These are phyloP conservation scores for Podospora bellae-mahoneyi DNA, from an alignment of 495 filamentous ascomycete species.

Conservation along the genomic window DNA sequence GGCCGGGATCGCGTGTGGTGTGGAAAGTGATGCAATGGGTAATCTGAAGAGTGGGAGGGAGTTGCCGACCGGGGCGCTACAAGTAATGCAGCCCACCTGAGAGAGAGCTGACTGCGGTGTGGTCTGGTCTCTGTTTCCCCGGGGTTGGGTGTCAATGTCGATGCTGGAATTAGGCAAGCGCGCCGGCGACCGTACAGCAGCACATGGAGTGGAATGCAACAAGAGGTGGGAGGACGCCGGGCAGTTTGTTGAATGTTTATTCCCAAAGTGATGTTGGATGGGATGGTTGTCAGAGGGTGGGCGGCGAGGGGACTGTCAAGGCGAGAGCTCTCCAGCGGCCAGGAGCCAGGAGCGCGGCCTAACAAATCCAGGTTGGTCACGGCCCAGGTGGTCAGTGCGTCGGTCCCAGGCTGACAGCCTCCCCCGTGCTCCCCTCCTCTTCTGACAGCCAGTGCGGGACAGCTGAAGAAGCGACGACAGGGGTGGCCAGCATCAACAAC, in stretches of 20 bases:
- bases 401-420: neutral
- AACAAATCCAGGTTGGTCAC: slow-evolving; percentile 13
- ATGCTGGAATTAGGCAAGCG: neutral
- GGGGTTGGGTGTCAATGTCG: neutral
- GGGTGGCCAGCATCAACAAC: neutral
- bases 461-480: neutral
- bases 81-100: slow-evolving; percentile 7
- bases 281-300: slow-evolving; percentile 4
- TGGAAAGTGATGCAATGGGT: slow-evolving; percentile 36
- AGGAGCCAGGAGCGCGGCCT: slow-evolving; percentile 11
- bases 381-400: neutral
- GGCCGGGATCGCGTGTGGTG: slow-evolving; percentile 33
- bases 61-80: slow-evolving; percentile 17
- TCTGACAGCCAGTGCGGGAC: neutral
- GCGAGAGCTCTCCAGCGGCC: slow-evolving; percentile 5
- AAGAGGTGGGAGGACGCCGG: neutral
- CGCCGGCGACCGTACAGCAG: neutral
- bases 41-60: slow-evolving; percentile 19
- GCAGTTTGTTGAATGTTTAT: neutral
- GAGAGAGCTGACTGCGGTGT: neutral
- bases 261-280: neutral
- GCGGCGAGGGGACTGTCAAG: neutral
- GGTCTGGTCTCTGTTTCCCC: neutral
- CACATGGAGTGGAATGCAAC: neutral
- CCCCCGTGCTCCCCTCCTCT: neutral